Evolutionary conservation across 1,284 basidiomycete species (phyloP).

Genomic region (Heimioporus retisporus): DNA sequence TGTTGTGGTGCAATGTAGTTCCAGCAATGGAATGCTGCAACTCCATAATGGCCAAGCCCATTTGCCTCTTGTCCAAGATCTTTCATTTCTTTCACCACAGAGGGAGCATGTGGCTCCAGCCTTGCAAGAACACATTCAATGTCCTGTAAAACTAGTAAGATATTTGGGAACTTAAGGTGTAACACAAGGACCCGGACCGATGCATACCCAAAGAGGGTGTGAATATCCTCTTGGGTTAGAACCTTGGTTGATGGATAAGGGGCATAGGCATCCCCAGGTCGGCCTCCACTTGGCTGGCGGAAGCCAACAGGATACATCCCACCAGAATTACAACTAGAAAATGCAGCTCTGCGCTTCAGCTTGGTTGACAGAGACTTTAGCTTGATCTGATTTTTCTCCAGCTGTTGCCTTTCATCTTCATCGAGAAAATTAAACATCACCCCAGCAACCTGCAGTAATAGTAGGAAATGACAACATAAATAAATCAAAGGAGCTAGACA

Average conservation of each 20-base stretch:
- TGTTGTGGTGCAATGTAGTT: constrained; percentile 23
- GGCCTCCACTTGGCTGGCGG: constrained; percentile 5
- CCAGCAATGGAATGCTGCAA: constrained; percentile 18
- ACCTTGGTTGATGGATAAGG: background rate
- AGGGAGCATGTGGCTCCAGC: constrained; percentile 7
- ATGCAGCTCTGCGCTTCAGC: background rate
- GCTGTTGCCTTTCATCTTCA: background rate
- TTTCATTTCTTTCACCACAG: background rate
- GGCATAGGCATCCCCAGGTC: constrained; percentile 10
- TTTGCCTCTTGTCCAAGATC: background rate
- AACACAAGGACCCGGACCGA: background rate
- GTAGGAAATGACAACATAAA: too few species aligned
- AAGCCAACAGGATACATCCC: constrained; percentile 6
- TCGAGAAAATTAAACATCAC: too few species aligned
- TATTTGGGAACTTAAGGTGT: too few species aligned
- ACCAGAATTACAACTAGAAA: background rate
- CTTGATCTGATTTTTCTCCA: constrained; percentile 10
- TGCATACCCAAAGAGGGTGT: constrained; percentile 7
- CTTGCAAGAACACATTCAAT: constrained; percentile 10
- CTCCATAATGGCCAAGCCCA: constrained; percentile 8
- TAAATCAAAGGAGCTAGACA: background rate
- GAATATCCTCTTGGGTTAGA: background rate
- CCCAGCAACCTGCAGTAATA: too few species aligned
- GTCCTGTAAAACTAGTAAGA: constrained; percentile 5
- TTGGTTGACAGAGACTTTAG: background rate